Evolutionary conservation across 768 basidiomycete species (phyloP).

Genomic region (Tylopilus sp.): DNA sequence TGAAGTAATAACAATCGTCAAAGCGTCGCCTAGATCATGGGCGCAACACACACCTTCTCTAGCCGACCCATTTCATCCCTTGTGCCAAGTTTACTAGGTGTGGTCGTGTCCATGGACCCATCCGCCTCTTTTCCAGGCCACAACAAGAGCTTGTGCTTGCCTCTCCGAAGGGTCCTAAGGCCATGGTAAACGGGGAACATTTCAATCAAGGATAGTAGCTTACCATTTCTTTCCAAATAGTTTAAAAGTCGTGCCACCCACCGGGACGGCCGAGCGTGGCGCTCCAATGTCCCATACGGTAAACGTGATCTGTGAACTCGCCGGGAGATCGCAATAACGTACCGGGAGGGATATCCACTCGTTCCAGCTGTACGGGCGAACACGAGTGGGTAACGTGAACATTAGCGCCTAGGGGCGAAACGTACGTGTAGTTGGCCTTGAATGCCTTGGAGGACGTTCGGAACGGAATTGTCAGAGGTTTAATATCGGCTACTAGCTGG

Average conservation of each 20-base stretch:
- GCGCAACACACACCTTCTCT: constrained; percentile 64
- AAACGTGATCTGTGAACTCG: constrained; percentile 84
- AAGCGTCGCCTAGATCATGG: background rate
- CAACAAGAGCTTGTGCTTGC: constrained; percentile 83
- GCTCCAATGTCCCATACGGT: constrained; percentile 96
- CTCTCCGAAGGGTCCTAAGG: constrained; percentile 81
- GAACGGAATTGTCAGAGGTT: constrained; percentile 87
- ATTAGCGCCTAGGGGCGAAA: background rate
- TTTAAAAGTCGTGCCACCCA: constrained; percentile 88
- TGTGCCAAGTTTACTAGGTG: constrained; percentile 79
- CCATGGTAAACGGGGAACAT: background rate
- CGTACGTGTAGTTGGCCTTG: constrained; percentile 75
- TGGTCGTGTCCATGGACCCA: constrained; percentile 73
- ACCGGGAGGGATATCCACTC: constrained; percentile 93
- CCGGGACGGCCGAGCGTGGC: constrained; percentile 71
- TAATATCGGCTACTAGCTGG: constrained; percentile 90
- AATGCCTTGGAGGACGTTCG: constrained; percentile 92
- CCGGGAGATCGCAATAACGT: constrained; percentile 88
- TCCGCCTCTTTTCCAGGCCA: constrained; percentile 88
- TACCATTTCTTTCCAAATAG: constrained; percentile 94
- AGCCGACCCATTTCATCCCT: constrained; percentile 94
- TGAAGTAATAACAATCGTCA: constrained; percentile 22
- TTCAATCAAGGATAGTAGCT: constrained; percentile 13
- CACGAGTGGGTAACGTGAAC: background rate
- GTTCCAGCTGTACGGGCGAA: constrained; percentile 68